Evolutionary conservation across 495 filamentous ascomycete genomes (phyloP), one percentile per base, ranked within the genome.

Genomic region (Aspergillus biplanus): DNA sequence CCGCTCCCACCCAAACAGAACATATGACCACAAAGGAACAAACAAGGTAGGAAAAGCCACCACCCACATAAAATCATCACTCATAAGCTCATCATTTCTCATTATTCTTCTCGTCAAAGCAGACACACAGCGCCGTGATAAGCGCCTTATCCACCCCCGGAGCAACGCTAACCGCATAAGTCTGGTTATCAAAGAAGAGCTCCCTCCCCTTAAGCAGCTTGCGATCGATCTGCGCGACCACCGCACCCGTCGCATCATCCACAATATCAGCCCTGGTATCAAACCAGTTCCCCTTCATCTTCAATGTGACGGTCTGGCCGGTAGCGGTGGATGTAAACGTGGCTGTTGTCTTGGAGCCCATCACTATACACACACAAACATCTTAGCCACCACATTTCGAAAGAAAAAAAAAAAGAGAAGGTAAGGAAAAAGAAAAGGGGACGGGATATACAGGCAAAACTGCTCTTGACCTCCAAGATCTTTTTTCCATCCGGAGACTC

Each of bases 101-200:
- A 39, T 84, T 80, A 52, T 80, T 79, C 75, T 79, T 83, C 77
- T 86, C 82, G 33, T 86, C 84, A 58, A 87, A 70, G 61, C 78
- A 80, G 55, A 86, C 81, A 61, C 79, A 84, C 71, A 86, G 76
- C 7, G 85, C 84, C 8, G 73, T 81, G 49, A 87, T 75, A n/a
- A 87, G 62, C 2, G 82, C 77, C 69, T 85, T 72, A 63, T 87
- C 85, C 2, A 83, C 81, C n/a, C 78, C 77, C 0, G 83, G 80
- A 3, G 85, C 85, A 13, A 86, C 71, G 2, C 71, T 76, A 21
- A 87, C 73, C 5, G 71, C 78, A 60, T 87, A 87, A 8, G 81
- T 86, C 71, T 86, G 83, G 67, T 84, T 77, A 0, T 76, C 83
- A n/a, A 73, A 75, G 16, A 85, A 56, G 9, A 84, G 57, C 62